A percentile compares a stretch with the other conserved stretches of the same genome.
These are phyloP conservation scores for Hanseniaspora sp. DNA, from an alignment of 1,139 yeast genomes.

Conservation along the genomic window DNA sequence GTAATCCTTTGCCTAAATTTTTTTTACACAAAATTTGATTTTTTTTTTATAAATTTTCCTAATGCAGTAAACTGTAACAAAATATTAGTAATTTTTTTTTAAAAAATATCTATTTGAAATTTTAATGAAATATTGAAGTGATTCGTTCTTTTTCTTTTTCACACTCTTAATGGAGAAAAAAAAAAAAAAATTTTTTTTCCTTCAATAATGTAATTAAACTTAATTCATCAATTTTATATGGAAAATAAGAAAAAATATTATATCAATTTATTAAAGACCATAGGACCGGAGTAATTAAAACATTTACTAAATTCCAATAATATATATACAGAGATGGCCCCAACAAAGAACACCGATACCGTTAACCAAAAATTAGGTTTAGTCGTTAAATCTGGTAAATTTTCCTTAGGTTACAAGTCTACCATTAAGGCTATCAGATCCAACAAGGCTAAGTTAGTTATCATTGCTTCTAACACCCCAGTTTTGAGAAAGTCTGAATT, in stretches of 20 bases:
- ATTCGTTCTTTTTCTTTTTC: not conserved
- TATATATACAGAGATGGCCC: slow-evolving; percentile 43
- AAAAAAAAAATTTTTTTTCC: too few species aligned
- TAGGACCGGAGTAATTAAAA: slow-evolving; percentile 16
- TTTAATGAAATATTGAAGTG: not conserved
- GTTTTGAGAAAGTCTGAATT: slow-evolving; percentile 99
- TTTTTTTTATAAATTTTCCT: not conserved
- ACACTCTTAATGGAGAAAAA: not conserved
- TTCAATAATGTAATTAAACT: too few species aligned
- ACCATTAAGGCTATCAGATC: slow-evolving; percentile 97
- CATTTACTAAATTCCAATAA: slow-evolving; percentile 15
- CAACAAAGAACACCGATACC: slow-evolving; percentile 80
- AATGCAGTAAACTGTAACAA: not conserved
- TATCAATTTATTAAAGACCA: too few species aligned
- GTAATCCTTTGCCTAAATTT: not conserved
- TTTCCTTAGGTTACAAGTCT: slow-evolving; percentile 99
- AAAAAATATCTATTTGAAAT: not conserved
- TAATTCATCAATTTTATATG: too few species aligned
- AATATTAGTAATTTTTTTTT: not conserved
- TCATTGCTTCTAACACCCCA: slow-evolving; percentile 99
- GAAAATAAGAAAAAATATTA: too few species aligned
- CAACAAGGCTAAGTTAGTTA: slow-evolving; percentile 97
- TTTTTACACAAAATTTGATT: too few species aligned
- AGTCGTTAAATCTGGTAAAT: slow-evolving; percentile 98
- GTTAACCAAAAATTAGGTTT: slow-evolving; percentile 97